Evolutionary conservation across 2,329 filamentous ascomycete genomes (phyloP).

Genomic region (Corynespora cassiicola): DNA sequence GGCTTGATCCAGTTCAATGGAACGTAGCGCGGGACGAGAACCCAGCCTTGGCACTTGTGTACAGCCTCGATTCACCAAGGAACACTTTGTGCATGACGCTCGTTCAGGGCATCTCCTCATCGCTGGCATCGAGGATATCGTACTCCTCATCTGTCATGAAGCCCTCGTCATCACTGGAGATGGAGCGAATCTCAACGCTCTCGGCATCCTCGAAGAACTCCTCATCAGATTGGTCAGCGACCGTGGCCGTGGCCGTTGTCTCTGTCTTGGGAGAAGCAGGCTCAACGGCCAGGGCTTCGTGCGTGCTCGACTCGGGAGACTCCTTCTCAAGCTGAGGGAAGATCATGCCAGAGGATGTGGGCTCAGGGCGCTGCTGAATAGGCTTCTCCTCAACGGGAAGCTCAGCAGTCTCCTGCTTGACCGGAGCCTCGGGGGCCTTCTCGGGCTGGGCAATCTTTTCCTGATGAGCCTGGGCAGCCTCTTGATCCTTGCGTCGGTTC

Average conservation of each 20-base stretch:
- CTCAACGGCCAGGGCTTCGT: constrained; percentile 60
- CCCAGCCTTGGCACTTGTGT: no score
- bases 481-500: constrained; percentile 40
- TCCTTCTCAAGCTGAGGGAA: constrained; percentile 97
- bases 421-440: constrained; percentile 16
- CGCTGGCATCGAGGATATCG: constrained; percentile 93
- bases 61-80: no score
- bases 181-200: constrained; percentile 57
- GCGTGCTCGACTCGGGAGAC: constrained; percentile 81
- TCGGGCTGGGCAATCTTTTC: constrained; percentile 39
- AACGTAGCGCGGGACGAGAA: background rate
- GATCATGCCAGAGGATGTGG: constrained; percentile 72
- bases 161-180: constrained; percentile 68
- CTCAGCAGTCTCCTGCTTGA: constrained; percentile 29
- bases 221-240: constrained; percentile 50
- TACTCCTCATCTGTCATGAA: constrained; percentile 99
- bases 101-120: constrained; percentile 69
- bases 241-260: constrained; percentile 37
- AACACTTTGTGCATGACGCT: no score
- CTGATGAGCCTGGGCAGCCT: constrained; percentile 29
- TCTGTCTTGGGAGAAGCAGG: constrained; percentile 28
- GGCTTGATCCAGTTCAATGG: constrained; percentile 1
- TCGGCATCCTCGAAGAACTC: constrained; percentile 67
- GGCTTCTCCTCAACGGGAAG: constrained; percentile 43
- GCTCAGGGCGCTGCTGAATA: constrained; percentile 17